A percentile compares a stretch with the other conserved stretches of the same genome.
These are phyloP conservation scores for Hemisphaericaspora lyxosophila DNA, from an alignment of 1,139 yeast species.

Conservation along the genomic window DNA sequence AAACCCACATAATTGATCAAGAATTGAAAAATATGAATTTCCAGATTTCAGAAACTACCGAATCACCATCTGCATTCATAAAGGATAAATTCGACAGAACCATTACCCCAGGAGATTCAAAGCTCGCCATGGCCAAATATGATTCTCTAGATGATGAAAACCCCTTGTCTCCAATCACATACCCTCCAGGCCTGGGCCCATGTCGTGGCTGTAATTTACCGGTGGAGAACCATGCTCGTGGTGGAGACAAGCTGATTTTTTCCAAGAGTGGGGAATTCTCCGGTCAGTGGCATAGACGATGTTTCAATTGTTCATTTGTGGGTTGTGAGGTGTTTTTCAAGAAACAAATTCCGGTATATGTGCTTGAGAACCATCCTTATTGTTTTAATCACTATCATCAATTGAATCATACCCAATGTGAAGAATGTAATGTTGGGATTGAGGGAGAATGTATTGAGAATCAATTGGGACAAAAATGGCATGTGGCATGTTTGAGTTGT, in stretches of 20 bases:
- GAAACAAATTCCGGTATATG: slow-evolving; percentile 74
- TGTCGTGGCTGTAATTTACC: slow-evolving; percentile 61
- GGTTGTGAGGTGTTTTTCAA: slow-evolving; percentile 57
- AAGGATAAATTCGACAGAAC: slow-evolving; percentile 3
- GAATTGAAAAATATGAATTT: slow-evolving; percentile 31
- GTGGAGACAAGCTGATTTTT: slow-evolving; percentile 49
- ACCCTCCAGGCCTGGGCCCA: slow-evolving; percentile 68
- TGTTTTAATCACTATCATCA: slow-evolving; percentile 82
- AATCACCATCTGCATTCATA: slow-evolving; percentile 14
- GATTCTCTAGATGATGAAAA: background rate
- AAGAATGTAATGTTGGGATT: slow-evolving; percentile 68
- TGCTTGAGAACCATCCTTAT: slow-evolving; percentile 72
- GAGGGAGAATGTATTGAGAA: slow-evolving; percentile 91
- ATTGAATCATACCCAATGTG: slow-evolving; percentile 73
- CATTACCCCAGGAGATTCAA: background rate
- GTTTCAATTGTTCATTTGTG: slow-evolving; percentile 65
- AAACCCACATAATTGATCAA: slow-evolving; percentile 30
- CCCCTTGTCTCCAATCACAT: slow-evolving; percentile 19
- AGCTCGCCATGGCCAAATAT: background rate
- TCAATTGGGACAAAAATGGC: slow-evolving; percentile 66
- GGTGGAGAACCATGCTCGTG: slow-evolving; percentile 51
- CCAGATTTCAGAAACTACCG: slow-evolving; percentile 13
- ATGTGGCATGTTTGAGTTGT: slow-evolving; percentile 62
- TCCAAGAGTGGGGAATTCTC: slow-evolving; percentile 79
- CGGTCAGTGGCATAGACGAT: slow-evolving; percentile 92